These are phyloP conservation scores for Amyloporia xantha DNA, from an alignment of 768 basidiomycete species.

Conservation along the genomic window DNA sequence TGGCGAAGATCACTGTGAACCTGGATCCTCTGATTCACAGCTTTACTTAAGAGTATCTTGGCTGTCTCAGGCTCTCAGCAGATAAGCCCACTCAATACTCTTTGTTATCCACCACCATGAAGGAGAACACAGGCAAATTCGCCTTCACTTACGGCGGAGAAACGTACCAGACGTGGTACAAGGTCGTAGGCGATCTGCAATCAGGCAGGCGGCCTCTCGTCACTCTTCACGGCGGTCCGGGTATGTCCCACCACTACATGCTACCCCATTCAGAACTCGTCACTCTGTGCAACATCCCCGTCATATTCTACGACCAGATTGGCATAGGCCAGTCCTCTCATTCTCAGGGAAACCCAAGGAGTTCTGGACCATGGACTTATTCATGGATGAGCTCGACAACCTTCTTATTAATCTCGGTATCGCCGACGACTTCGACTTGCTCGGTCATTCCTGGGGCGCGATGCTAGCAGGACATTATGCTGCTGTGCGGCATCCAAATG, in stretches of 20 bases:
- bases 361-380: constrained; percentile 41
- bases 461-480: constrained; percentile 38
- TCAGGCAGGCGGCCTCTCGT: constrained; percentile 21
- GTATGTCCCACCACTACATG: constrained; percentile 21
- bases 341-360: constrained; percentile 23
- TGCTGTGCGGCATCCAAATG: constrained; percentile 32
- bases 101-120: too few species aligned
- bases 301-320: constrained; percentile 48
- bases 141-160: constrained; percentile 17
- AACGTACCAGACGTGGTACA: constrained; percentile 26
- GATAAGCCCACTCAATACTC: too few species aligned
- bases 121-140: constrained; percentile 5
- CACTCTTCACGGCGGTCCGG: constrained; percentile 25
- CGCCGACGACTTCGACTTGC: constrained; percentile 32
- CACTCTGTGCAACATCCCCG: constrained; percentile 19
- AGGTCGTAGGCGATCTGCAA: constrained; percentile 20
- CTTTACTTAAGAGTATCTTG: too few species aligned
- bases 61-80: too few species aligned
- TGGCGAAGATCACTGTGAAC: too few species aligned
- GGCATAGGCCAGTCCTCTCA: constrained; percentile 41
- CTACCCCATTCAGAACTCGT: constrained; percentile 20
- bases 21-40: too few species aligned
- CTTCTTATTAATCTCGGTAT: constrained; percentile 36
- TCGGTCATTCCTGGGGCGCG: constrained; percentile 54
- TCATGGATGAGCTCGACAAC: constrained; percentile 47